These are phyloP conservation scores for Cavenderia fasciculata DNA, from an alignment of 78 protist genomes.

Conservation along the genomic window DNA sequence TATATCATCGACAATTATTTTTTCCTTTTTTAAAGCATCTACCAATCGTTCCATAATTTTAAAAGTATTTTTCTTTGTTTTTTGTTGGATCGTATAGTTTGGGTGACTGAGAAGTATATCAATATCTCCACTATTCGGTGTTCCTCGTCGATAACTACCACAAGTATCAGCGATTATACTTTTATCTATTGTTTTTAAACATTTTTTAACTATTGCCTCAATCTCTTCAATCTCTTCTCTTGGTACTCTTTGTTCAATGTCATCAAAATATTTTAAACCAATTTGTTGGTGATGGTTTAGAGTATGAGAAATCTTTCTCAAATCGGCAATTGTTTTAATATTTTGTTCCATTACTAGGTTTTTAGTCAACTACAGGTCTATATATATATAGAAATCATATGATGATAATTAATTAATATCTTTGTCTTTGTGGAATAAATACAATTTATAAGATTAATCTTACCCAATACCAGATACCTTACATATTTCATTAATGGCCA, in stretches of 20 bases:
- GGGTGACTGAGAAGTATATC: conserved; percentile 76
- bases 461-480: conserved; percentile 78
- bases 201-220: conserved; percentile 16
- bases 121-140: conserved; percentile 69
- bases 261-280: conserved; percentile 68
- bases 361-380: conserved; percentile 26
- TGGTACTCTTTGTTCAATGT: conserved; percentile 73
- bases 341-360: conserved; percentile 49
- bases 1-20: conserved; percentile 36
- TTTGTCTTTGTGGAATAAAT: no score
- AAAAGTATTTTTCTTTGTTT: conserved; percentile 59
- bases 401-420: not conserved
- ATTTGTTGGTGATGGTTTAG: conserved; percentile 71
- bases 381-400: not conserved
- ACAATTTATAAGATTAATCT: not conserved
- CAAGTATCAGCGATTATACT: conserved; percentile 8
- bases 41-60: conserved; percentile 33
- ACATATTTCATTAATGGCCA: conserved; percentile 28
- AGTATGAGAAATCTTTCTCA: conserved; percentile 25
- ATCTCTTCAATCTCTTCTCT: conserved; percentile 64
- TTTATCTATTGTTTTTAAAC: conserved; percentile 21
- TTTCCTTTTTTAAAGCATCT: conserved; percentile 5
- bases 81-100: conserved; percentile 11
- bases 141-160: conserved; percentile 82
- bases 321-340: conserved; percentile 18